Base-by-base conservation (phyloP, 768 basidiomycete species). In the Porphyrellus cyaneotinctus region DNA sequence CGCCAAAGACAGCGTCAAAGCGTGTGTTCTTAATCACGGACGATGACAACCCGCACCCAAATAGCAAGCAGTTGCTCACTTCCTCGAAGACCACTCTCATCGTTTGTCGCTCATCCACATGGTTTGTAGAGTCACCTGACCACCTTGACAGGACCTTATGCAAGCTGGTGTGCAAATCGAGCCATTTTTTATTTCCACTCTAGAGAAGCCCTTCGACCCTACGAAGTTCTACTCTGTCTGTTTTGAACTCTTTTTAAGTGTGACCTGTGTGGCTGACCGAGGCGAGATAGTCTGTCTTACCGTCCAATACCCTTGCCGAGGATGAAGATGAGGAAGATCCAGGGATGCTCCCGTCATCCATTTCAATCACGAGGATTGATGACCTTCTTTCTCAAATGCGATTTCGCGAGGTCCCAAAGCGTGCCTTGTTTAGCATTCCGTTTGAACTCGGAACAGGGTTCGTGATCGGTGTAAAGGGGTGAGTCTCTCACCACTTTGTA, bases 1-100 rank as follows among this genome's bases (percentile, higher is more conserved):
- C 90, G 9, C 84, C 86, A 20, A 92, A 94, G 64, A 91, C 85
- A 0, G 91, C 92, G 3, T 84, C 87, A n/a, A 95, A 95, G 65
- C 85, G 94, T 6, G 80, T 98, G 1, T 97, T 97, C 66, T 73
- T 95, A 35, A 88, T 99, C 38, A 98, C 97, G 0, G 88, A 98
- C 64, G 84, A 71, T 17, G 68, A 69, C 53, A 54, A 78, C 51
- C 70, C 79, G 6, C 78, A 79, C 12, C 65, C 74, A 6, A 76
- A 74, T n/a, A 81, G 71, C 61, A 75, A 76, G 39, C 84, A 87
- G 47, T 69, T 91, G 11, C 67, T 80, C 7, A 86, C 78, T 1
- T 86, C 87, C 1, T 86, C 88, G 13, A 76, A 79, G 53, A 90
- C 86, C 3, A 90, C 86, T 3, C 72, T 90, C 49, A 73, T 82